Conservation (phyloP, 2,329 filamentous ascomycete species). For the Fusarium anthophilum region DNA sequence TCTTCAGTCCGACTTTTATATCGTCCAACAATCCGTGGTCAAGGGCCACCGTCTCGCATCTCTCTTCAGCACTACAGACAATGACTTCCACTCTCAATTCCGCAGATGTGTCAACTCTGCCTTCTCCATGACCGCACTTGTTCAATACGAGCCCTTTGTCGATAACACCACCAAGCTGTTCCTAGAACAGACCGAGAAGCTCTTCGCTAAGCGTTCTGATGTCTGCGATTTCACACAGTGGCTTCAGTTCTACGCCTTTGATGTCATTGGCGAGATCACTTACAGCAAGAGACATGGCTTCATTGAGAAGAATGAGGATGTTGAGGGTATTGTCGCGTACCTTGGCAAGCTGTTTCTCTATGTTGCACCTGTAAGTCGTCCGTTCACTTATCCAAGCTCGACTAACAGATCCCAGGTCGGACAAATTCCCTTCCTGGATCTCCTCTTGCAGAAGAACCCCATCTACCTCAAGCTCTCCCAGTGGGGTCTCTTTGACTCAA, state of each 20-base stretch:
- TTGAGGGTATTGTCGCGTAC: conserved; percentile 77
- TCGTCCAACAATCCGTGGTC: conserved; percentile 77
- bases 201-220: conserved; percentile 58
- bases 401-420: conserved; percentile 61
- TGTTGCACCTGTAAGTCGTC: conserved; percentile 67
- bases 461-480: conserved; percentile 74
- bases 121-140: conserved; percentile 79
- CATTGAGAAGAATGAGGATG: conserved; percentile 76
- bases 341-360: conserved; percentile 73
- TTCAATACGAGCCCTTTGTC: conserved; percentile 83
- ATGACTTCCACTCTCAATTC: conserved; percentile 79
- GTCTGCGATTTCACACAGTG: conserved; percentile 70
- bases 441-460: conserved; percentile 78
- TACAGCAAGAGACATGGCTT: conserved; percentile 81
- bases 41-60: conserved; percentile 75
- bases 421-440: conserved; percentile 78
- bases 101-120: conserved; percentile 79
- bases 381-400: accelerated
- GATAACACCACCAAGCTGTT: conserved; percentile 79
- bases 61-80: conserved; percentile 80
- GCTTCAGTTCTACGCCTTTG: conserved; percentile 85
- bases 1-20: conserved; percentile 76
- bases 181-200: conserved; percentile 66
- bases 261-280: conserved; percentile 81
- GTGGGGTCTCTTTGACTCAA: conserved; percentile 72